Evolutionary conservation across 768 basidiomycete species (phyloP), one percentile per base, ranked within the genome.

Genomic region (Rhodotorula sphaerocarpa): DNA sequence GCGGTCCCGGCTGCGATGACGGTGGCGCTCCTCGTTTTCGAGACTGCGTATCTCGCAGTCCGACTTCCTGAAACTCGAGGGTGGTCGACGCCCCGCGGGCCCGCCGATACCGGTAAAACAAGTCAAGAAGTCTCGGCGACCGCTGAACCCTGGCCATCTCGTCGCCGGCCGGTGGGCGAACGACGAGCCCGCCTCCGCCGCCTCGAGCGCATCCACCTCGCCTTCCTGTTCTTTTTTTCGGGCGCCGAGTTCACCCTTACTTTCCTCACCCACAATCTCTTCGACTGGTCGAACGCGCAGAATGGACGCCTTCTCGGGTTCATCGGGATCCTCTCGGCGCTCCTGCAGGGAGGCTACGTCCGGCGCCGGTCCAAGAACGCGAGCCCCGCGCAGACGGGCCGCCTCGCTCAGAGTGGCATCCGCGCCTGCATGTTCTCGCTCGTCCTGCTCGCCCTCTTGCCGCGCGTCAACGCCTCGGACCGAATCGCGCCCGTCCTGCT

Each of bases 161-260:
- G 28, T 15, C 27, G 9, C 5, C 47, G 5, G 16, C 18, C 15
- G 16, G 27, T 16, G 28, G 20, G 28, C 54, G 54, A 20, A 65
- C 62, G 3, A 61, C 69, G 58, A 21, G 63, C 67, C 57, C 82
- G 88, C 39, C 75, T 89, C 57, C 64, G 72, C 28, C 73, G 80
- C 30, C 81, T 96, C 54, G 79, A 77, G 68, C 73, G 78, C 14
- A 78, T 88, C 21, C 92, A 97, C 74, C 86, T 90, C 74, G 75
- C 84, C 50, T 99, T 96, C 79, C 78, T 97, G 63, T 82, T 85
- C 55, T 74, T 93, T 53, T 97, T 99, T 76, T 92, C 92, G 3
- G 79, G 79, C 18, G 83, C 95, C 53, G 93, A 99, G 74, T 96
- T 96, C 75, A 99, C 93, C 0, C 79, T 99, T 27, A 93, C 90